A percentile compares a stretch with the other conserved stretches of the same genome.
Conservation (phyloP, 1,284 basidiomycete genomes). For the Rhodofomes roseus region DNA sequence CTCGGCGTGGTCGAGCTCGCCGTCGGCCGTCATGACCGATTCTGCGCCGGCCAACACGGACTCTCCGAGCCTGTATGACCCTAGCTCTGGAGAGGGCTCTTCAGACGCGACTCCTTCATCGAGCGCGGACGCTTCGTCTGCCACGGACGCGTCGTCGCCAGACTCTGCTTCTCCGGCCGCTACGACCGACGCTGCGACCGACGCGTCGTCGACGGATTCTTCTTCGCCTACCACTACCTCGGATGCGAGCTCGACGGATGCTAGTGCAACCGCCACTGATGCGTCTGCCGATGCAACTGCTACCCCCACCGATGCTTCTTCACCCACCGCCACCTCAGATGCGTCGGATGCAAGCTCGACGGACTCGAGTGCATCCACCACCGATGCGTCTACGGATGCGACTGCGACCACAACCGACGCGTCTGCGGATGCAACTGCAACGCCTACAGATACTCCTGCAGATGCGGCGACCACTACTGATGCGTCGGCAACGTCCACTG, state of each 20-base stretch:
- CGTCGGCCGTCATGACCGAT: not conserved
- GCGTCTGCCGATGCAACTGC: not conserved
- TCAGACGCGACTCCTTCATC: not conserved
- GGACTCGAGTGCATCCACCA: not conserved
- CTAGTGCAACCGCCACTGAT: not conserved
- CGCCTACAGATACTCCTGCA: not conserved
- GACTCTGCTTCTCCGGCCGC: no score
- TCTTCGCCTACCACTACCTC: not conserved
- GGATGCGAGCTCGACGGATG: not conserved
- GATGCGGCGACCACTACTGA: not conserved
- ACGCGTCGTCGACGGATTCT: not conserved
- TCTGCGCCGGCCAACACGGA: not conserved
- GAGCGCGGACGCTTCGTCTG: not conserved
- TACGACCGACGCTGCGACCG: no score
- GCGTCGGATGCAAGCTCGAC: not conserved
- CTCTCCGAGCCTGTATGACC: not conserved
- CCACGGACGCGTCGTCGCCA: not conserved
- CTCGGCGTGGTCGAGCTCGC: constrained; percentile 7
- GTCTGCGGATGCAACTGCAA: not conserved
- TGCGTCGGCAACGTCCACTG: not conserved
- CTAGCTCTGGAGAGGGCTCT: not conserved
- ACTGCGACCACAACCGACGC: not conserved
- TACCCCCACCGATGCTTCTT: not conserved
- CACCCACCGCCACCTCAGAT: not conserved
- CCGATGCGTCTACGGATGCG: not conserved